Base-by-base conservation (phyloP, 2,329 filamentous ascomycete genomes). In the Alternaria novae-zelandiae region DNA sequence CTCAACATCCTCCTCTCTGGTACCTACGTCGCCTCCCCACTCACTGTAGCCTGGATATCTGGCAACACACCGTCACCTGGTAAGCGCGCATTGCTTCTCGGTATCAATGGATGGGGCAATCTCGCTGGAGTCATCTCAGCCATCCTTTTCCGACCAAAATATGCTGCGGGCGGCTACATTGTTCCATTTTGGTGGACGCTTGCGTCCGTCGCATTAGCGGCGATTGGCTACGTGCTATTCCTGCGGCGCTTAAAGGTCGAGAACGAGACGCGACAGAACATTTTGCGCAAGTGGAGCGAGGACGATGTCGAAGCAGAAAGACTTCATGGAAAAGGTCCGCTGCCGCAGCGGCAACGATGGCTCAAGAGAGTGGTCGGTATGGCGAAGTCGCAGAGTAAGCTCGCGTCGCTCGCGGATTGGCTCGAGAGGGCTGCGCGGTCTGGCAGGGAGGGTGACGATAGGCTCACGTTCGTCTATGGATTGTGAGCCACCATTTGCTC, bases 51-150 rank as follows among this genome's bases (percentile, higher is more conserved):
- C 0, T 87, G 86, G 86, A 80, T 87, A 4, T 82, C 83, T 2
- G 84, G 83, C 23, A 87, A 87, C 67, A 86, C 84, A 5, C 85
- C 85, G 0, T 82, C 83, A 51, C 84, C 85, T 0, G 85, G 85
- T 8, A 86, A 86, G 63, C 80, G 85, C 30, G 83, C 84, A 6
- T 79, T 87, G 10, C 73, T 86, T 4, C 81, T 87, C 6, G 86
- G 85, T 1, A 82, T 87, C 62, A 87, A 87, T 63, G 85, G 85
- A 7, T 87, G 85, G 82, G 84, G 83, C 2, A 85, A 85, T 58
- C 72, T 85, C 3, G 83, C 83, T 2, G 83, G 83, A 43, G 78
- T 84, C 2, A 74, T 85, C 54, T 77, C 78, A 4, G 78, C 82
- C 0, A 59, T 83, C 51, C 69, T 85, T 1, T 85, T 84, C 70